These are phyloP conservation scores for Ricinus communis DNA, from an alignment of 345 rosid species.

Conservation along the genomic window DNA sequence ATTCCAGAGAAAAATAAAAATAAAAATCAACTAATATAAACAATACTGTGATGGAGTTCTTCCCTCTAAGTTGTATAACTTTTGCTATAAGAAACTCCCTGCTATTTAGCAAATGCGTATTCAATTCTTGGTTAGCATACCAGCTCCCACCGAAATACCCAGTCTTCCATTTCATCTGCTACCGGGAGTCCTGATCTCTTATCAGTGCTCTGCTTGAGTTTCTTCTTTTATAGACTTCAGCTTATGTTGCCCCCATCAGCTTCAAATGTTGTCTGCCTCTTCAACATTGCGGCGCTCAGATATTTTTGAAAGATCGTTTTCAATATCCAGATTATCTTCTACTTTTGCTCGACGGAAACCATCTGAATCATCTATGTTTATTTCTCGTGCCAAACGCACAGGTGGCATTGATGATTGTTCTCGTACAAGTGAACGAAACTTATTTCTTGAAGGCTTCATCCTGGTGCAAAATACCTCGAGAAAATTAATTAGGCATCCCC, in stretches of 20 bases:
- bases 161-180: conserved; percentile 1
- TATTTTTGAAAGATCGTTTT: conserved; percentile 46
- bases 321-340: conserved; percentile 48
- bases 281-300: conserved; percentile 38
- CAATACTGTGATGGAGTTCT: conserved; percentile 8
- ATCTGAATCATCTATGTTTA: conserved; percentile 15
- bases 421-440: conserved; percentile 35
- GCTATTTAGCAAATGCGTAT: background rate
- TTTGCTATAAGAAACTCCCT: background rate
- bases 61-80: conserved; percentile 2
- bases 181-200: background rate
- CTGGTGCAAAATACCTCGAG: conserved; percentile 44
- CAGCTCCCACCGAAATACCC: background rate
- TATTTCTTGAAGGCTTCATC: conserved; percentile 39
- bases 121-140: background rate
- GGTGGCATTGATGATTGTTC: conserved; percentile 27
- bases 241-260: background rate
- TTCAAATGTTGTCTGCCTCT: conserved; percentile 19
- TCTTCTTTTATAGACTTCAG: background rate
- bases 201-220: background rate
- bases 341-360: conserved; percentile 36
- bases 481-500: conserved; percentile 42
- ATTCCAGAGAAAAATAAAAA: background rate
- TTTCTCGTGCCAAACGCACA: conserved; percentile 9
- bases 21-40: background rate